Percentiles rank a stretch among this genome's conserved stretches.
Conservation (phyloP, 192 early-diverging fungal genomes). For the Pilaira anomala region DNA sequence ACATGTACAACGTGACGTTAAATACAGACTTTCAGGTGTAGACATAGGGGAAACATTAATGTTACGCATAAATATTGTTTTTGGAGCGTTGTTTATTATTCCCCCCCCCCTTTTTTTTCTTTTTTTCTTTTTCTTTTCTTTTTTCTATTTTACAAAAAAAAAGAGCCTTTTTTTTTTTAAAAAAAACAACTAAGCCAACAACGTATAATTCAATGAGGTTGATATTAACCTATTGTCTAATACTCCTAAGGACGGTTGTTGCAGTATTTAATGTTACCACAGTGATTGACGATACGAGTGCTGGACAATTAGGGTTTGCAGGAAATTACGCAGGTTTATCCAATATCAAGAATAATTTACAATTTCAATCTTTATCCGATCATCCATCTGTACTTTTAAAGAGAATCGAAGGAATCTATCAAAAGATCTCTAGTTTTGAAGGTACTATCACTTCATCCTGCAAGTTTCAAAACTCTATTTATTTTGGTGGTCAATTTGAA, state of each 20-base stretch:
- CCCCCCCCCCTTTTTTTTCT: no score
- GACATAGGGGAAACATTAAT: no score
- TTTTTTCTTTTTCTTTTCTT: background rate
- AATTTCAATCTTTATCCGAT: slow-evolving; percentile 4
- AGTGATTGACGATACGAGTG: background rate
- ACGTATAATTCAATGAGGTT: background rate
- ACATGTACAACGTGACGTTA: no score
- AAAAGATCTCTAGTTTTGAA: slow-evolving; percentile 4
- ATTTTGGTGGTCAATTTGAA: slow-evolving; percentile 32
- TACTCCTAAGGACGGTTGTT: background rate
- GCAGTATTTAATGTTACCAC: background rate
- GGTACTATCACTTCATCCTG: slow-evolving; percentile 19
- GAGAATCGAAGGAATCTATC: slow-evolving; percentile 1
- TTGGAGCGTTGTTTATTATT: no score
- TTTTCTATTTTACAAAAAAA: background rate
- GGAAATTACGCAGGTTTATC: slow-evolving; percentile 20
- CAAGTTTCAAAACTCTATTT: slow-evolving; percentile 15
- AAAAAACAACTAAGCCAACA: background rate
- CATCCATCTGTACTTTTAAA: background rate
- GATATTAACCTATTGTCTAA: slow-evolving; percentile 4
- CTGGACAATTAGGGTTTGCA: slow-evolving; percentile 10
- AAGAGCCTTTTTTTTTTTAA: no score
- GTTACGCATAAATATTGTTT: no score
- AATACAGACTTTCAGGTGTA: no score
- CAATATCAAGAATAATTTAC: slow-evolving; percentile 1